Conservation (phyloP, 306 rosid species). For the Corylus avellana region DNA sequence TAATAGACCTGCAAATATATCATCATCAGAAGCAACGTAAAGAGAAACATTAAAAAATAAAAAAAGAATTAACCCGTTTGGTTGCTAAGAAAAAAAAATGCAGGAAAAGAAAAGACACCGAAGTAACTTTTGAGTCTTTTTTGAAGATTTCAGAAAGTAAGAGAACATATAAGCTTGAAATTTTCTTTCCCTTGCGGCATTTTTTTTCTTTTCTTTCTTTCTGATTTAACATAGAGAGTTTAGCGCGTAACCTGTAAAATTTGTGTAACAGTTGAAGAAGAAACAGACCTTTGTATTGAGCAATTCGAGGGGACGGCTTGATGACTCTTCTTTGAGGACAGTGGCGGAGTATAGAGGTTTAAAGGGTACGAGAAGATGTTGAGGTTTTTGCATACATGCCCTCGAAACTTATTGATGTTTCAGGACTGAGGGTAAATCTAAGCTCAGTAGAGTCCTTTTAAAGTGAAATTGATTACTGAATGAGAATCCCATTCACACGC, state of each 20-base stretch:
- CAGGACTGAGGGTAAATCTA: background rate
- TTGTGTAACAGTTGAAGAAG: background rate
- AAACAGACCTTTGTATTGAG: background rate
- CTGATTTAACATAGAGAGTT: background rate
- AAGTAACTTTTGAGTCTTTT: background rate
- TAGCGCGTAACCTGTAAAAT: background rate
- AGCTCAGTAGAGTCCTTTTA: too few species aligned
- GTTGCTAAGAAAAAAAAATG: background rate
- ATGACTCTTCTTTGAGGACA: background rate
- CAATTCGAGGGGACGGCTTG: background rate
- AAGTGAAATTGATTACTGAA: too few species aligned
- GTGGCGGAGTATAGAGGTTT: slow-evolving; percentile 1
- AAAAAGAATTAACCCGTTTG: background rate
- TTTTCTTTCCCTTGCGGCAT: background rate
- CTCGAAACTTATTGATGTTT: background rate
- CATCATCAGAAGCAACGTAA: background rate
- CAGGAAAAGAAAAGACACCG: background rate
- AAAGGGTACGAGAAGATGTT: background rate
- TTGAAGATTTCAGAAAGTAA: background rate
- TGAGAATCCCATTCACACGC: too few species aligned
- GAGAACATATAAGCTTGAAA: background rate
- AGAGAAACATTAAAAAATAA: background rate
- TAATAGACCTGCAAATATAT: background rate
- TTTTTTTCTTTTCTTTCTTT: background rate
- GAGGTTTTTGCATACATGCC: background rate